A percentile compares a stretch with the other conserved stretches of the same genome.
These are phyloP conservation scores for Didymella exigua DNA, from an alignment of 2,329 filamentous ascomycete genomes.

Conservation along the genomic window DNA sequence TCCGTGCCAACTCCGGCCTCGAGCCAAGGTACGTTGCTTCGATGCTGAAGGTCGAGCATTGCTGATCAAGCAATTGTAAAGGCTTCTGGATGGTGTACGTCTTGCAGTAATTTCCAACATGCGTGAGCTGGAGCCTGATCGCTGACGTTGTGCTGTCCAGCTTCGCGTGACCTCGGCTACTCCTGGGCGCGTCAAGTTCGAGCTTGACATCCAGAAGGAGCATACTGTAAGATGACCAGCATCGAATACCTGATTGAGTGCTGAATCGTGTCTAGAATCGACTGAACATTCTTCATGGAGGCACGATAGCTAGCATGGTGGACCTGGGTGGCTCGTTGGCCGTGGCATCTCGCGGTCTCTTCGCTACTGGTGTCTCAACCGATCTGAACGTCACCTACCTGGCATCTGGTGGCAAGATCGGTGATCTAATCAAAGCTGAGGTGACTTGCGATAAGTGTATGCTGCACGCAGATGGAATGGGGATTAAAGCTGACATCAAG, in stretches of 20 bases:
- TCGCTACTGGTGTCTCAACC: conserved; percentile 69
- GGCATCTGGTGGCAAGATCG: conserved; percentile 66
- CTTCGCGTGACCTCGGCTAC: conserved; percentile 69
- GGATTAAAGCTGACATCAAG: not conserved
- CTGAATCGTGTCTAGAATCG: conserved; percentile 64
- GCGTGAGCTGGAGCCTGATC: not conserved
- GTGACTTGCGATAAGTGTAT: conserved; percentile 69
- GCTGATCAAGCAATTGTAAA: conserved; percentile 20
- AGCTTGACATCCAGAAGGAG: conserved; percentile 73
- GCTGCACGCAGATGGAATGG: not conserved
- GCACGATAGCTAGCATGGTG: conserved; percentile 77
- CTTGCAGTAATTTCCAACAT: not conserved
- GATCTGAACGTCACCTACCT: conserved; percentile 71
- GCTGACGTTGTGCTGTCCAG: conserved; percentile 48
- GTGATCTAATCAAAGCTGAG: conserved; percentile 64
- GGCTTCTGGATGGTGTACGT: conserved; percentile 51
- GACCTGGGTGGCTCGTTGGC: conserved; percentile 70
- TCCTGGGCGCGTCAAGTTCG: conserved; percentile 74
- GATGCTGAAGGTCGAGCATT: not conserved
- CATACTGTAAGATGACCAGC: conserved; percentile 67
- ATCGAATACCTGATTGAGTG: not conserved
- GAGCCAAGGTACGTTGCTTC: conserved; percentile 73
- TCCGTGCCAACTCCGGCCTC: conserved; percentile 82
- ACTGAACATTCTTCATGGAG: conserved; percentile 76
- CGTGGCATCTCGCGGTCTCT: conserved; percentile 68